Evolutionary conservation across 805 yeast genomes (phyloP).

Genomic region (Yarrowia sp.): DNA sequence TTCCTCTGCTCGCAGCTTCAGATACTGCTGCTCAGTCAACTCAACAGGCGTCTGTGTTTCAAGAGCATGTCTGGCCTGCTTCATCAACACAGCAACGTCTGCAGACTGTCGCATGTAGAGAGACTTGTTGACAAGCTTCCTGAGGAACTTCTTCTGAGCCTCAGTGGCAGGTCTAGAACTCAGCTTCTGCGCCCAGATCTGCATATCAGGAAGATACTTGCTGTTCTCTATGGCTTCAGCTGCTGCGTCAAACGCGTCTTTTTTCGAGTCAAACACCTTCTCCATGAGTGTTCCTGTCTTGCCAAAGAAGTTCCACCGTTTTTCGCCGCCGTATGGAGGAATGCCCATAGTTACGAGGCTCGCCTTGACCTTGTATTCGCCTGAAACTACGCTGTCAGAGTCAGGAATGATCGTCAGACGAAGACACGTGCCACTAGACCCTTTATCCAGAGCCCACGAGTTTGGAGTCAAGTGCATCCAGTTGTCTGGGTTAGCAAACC

Average conservation of each 20-base stretch:
- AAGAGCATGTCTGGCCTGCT: neutral
- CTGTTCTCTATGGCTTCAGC: neutral
- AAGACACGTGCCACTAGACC: neutral
- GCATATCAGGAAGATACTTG: neutral
- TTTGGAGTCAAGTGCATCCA: conserved; percentile 20
- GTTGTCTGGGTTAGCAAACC: conserved; percentile 13
- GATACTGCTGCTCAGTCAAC: neutral
- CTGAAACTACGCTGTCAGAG: neutral
- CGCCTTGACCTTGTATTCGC: neutral
- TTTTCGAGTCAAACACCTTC: neutral
- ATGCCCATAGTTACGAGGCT: conserved; percentile 2
- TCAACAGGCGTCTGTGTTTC: neutral
- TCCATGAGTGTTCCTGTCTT: neutral
- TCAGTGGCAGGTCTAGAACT: neutral
- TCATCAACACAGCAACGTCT: neutral
- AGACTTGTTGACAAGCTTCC: neutral
- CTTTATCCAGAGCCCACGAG: neutral
- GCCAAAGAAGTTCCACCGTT: neutral
- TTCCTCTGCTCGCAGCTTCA: neutral
- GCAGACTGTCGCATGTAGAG: conserved; percentile 10
- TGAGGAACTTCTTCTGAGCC: neutral
- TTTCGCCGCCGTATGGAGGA: neutral
- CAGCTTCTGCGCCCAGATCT: neutral
- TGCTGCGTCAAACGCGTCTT: conserved; percentile 5
- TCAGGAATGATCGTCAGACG: neutral